Percentiles rank a stretch among this genome's conserved stretches.
Conservation (phyloP, 169 alveolate genomes). For the Fabrea salina region DNA sequence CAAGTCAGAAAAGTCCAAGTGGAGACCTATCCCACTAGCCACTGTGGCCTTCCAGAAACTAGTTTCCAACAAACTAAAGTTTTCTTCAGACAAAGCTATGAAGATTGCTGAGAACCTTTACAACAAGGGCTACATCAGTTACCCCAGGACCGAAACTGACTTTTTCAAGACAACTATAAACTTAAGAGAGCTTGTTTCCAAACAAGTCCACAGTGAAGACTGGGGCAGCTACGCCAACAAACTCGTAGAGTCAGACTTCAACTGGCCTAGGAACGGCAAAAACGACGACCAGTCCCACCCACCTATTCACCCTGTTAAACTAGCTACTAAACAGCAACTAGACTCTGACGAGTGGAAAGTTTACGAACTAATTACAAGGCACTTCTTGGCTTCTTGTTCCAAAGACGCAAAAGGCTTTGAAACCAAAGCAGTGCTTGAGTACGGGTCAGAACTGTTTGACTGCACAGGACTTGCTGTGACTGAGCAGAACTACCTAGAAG, state of each 20-base stretch:
- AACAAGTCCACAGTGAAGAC: conserved; percentile 62
- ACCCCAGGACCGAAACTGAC: conserved; percentile 99
- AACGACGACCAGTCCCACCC: conserved; percentile 99
- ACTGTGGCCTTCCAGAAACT: conserved; percentile 84
- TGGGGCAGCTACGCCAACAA: conserved; percentile 91
- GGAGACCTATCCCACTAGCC: conserved; percentile 82
- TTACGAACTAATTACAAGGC: conserved; percentile 87
- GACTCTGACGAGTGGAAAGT: conserved; percentile 79
- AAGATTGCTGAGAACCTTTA: conserved; percentile 95
- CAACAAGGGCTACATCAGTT: conserved; percentile 89
- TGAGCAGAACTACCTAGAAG: conserved; percentile 82
- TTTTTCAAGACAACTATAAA: conserved; percentile 89
- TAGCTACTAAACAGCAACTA: conserved; percentile 18
- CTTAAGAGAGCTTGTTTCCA: conserved; percentile 70
- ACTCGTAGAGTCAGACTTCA: conserved; percentile 56
- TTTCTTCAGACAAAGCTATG: conserved; percentile 90
- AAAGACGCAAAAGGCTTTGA: conserved; percentile 87
- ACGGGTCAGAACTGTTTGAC: conserved; percentile 82
- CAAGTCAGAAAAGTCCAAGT: conserved; percentile 50
- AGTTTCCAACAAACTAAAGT: conserved; percentile 78
- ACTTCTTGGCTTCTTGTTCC: conserved; percentile 86
- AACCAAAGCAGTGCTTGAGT: conserved; percentile 56
- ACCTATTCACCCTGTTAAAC: conserved; percentile 99
- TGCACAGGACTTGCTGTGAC: conserved; percentile 81
- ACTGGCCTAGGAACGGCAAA: conserved; percentile 83